Base-by-base conservation (phyloP, 148 eudicot species). In the Amaranthus cruentus region DNA sequence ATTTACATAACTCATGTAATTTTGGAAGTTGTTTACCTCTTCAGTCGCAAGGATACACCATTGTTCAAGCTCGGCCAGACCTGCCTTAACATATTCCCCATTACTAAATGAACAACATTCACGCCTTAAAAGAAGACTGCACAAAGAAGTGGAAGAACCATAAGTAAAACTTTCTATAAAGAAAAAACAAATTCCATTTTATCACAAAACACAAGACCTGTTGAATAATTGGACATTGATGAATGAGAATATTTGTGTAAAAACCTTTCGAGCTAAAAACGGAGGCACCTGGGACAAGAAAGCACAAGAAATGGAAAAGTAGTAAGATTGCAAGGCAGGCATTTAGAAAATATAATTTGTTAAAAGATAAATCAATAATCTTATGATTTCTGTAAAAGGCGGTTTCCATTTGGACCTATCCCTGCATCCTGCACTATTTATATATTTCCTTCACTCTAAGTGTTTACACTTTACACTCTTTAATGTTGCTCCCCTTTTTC, bases 71-170 rank as follows among this genome's bases (percentile, higher is more conserved):
- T 95, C 99, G 75, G 96, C 88, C 60, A 95, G 79, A 68, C 97
- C 97, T 42, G 94, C 96, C 82, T 95, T 95, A n/a, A 95, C 99
- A 73, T 90, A 95, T 82, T 95, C 99, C 61, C 99, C 99, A 68
- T 95, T 95, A 74, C 99, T 92, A 63, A 95, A 90, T 21, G 99
- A 95, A 82, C 99, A 95, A 73, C 99, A 95, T 83, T 95, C 99
- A 76, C 99, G 88, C 81, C 99, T 85, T 81, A 96, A 72, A 69
- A 96, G 87, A 84, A 96, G 96, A 73, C 99, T 96, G 90, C 79
- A 83, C 51, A 54, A 71, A 80, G 48, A 83, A 49, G 56, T 10
- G 9, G 58, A 18, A 6, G 52, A 79, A 53, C 15, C 69, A 5
- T 60, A 50, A n/a, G 53, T 8, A 9, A 38, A 13, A 59, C 11